Conservation (phyloP, 2,329 filamentous ascomycete genomes). For the Rhynchosporium agropyri region DNA sequence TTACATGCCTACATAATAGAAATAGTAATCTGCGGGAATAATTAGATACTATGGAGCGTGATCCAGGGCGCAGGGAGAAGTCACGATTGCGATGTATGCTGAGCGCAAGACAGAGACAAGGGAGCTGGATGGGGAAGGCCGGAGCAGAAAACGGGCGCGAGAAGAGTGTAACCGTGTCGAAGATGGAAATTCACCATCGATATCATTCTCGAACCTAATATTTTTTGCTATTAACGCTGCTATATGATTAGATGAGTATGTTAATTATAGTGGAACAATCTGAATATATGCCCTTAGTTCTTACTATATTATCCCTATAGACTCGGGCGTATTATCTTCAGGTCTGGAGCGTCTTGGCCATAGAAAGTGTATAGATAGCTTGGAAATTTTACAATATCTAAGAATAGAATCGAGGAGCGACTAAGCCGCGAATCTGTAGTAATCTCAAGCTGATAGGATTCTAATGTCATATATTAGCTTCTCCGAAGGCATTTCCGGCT, state of each 20-base stretch:
- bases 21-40: conserved; percentile 4
- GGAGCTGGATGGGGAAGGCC: conserved; percentile 8
- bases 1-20: not conserved
- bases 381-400: too few species aligned
- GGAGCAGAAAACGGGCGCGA: conserved; percentile 4
- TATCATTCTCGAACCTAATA: not conserved
- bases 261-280: not conserved
- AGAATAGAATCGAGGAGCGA: too few species aligned
- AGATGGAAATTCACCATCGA: not conserved
- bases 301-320: not conserved
- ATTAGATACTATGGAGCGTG: conserved; percentile 4
- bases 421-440: too few species aligned
- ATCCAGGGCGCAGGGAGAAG: conserved; percentile 2
- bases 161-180: not conserved
- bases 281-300: not conserved
- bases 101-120: not conserved
- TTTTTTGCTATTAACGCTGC: not conserved
- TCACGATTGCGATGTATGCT: conserved; percentile 10
- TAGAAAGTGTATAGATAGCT: too few species aligned
- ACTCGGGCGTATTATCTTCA: not conserved
- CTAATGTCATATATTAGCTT: too few species aligned
- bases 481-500: too few species aligned
- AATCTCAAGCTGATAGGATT: too few species aligned
- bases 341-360: too few species aligned
- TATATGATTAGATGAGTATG: not conserved